Base-by-base conservation (phyloP, 768 basidiomycete genomes). In the Amanita rimosa region DNA sequence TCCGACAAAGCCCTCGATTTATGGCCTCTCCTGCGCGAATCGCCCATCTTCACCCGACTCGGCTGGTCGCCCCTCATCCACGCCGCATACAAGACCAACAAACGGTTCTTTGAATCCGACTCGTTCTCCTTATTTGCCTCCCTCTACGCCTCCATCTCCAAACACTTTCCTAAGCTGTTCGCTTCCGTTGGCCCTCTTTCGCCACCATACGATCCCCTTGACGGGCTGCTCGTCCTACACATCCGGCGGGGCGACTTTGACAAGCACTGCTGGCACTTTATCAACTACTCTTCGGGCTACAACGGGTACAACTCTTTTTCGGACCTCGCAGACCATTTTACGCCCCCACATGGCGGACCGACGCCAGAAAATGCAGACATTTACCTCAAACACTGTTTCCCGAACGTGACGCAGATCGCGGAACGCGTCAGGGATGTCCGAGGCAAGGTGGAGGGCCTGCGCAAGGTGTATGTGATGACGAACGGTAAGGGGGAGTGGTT, bases 391-490 rank as follows among this genome's bases (percentile, higher is more conserved):
- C 77, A 72, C 44, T 85, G 83, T 57, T 72, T 70, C 51, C 82
- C 83, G 1, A 60, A 66, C 11, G 63, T 73, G 35, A 60, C 64
- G 19, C 67, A 78, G 49, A 74, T 85, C 38, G 70, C 70, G 14
- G 58, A 64, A 40, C 69, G 67, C 33, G 69, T 76, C 2, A 46
- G 57, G 44, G 55, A 60, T 21, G 62, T 65, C 13, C 56, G 64
- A 26, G 52, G 53, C 19, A 1, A 42, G 27, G 57, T 46, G 16
- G 8, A 51, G 21, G 52, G 50, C 16, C 44, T 83, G 37, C 70
- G 66, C 52, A 64, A 66, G 41, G 58, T 85, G 24, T 85, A 80
- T 52, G 62, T 85, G 44, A 73, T 84, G 75, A 81, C 81, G 36
- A 85, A 86, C 50, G 83, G 71, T 6, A 65, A 73, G 38, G 51